These are phyloP conservation scores for Chlorophyllum brunneum DNA, from an alignment of 768 basidiomycete genomes.

Conservation along the genomic window DNA sequence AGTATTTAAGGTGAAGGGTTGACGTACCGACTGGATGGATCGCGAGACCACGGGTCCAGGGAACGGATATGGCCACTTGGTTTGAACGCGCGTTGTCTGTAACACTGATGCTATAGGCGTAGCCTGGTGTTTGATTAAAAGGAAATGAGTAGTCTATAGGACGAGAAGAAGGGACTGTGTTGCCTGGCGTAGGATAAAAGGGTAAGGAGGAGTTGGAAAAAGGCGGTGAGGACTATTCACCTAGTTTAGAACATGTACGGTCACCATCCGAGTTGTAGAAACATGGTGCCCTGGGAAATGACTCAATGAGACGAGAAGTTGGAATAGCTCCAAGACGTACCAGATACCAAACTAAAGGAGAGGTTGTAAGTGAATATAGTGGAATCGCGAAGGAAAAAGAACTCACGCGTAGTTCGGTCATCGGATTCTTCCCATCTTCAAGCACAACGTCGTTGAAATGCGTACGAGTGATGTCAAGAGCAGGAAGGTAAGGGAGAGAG, in stretches of 20 bases:
- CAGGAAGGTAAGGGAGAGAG: conserved; percentile 66
- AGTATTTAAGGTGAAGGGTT: not conserved
- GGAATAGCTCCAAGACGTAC: conserved; percentile 30
- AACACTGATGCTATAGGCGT: conserved; percentile 52
- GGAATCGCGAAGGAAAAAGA: not conserved
- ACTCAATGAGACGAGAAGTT: not conserved
- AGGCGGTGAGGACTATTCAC: conserved; percentile 26
- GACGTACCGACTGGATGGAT: conserved; percentile 71
- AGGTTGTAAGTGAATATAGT: not conserved
- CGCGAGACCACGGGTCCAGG: conserved; percentile 73
- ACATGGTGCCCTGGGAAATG: conserved; percentile 54
- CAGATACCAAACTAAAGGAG: conserved; percentile 63
- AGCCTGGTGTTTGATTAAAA: conserved; percentile 28
- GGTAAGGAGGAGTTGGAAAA: not conserved
- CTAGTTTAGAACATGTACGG: conserved; percentile 44
- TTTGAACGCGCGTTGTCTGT: conserved; percentile 27
- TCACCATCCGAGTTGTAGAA: conserved; percentile 39
- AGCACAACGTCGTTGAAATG: conserved; percentile 36
- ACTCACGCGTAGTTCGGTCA: conserved; percentile 56
- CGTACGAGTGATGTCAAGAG: conserved; percentile 62
- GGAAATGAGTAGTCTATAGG: not conserved
- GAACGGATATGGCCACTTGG: conserved; percentile 39
- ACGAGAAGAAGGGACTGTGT: too few species aligned
- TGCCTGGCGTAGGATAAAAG: too few species aligned
- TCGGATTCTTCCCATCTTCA: conserved; percentile 20